Evolutionary conservation across 495 filamentous ascomycete genomes (phyloP).

Genomic region (Pseudomonodictys pantanalensis): DNA sequence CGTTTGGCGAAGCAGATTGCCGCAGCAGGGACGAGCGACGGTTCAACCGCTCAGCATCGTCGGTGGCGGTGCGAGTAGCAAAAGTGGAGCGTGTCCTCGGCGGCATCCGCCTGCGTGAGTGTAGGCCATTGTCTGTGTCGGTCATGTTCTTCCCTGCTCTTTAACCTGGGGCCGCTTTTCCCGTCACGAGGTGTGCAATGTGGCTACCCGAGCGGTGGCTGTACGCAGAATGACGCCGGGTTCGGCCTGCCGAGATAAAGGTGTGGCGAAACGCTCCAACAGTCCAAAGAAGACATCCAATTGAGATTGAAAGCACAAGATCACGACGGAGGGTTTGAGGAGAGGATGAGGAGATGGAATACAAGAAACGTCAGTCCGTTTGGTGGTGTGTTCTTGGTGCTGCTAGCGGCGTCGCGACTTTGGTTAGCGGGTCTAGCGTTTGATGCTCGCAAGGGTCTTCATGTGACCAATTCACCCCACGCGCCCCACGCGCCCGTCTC

Average conservation of each 20-base stretch:
- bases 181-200: conserved; percentile 24
- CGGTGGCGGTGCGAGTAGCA: conserved; percentile 53
- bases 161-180: background rate
- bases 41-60: conserved; percentile 53
- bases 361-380: background rate
- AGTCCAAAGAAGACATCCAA: no score
- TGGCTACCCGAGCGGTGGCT: conserved; percentile 20
- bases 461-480: conserved; percentile 13
- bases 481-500: conserved; percentile 5
- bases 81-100: conserved; percentile 53
- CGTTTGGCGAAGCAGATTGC: conserved; percentile 25
- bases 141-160: conserved; percentile 15
- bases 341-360: background rate
- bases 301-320: no score
- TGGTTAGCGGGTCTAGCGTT: no score
- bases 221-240: no score
- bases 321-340: no score
- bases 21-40: conserved; percentile 37
- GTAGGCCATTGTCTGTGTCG: background rate
- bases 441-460: conserved; percentile 9
- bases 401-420: background rate
- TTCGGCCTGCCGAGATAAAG: no score
- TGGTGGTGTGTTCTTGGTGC: conserved; percentile 2
- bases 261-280: no score
- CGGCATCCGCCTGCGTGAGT: conserved; percentile 24